Evolutionary conservation across 805 yeast species (phyloP).

Genomic region (Metschnikowia borealis): DNA sequence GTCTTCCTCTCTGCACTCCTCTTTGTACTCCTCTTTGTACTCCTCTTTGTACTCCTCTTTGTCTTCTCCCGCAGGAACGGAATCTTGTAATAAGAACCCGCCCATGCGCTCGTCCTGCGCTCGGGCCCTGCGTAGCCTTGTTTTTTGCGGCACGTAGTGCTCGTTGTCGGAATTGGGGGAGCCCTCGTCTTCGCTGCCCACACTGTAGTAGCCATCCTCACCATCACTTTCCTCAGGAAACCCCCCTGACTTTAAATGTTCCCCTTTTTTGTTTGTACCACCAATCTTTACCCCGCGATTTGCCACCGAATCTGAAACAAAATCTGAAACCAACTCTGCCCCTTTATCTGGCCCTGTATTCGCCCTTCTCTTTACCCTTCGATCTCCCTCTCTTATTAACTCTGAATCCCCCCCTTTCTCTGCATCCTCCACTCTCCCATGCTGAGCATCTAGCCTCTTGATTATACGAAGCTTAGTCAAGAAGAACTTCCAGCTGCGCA

Average conservation of each 20-base stretch:
- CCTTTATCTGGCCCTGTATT: too few species aligned
- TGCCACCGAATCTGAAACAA: too few species aligned
- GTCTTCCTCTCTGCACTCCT: not conserved
- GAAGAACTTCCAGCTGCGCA: conserved; percentile 51
- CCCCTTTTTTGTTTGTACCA: too few species aligned
- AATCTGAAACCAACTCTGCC: too few species aligned
- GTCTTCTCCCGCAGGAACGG: not conserved
- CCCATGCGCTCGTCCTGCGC: conserved; percentile 2
- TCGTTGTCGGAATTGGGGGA: conserved; percentile 7
- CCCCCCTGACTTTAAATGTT: too few species aligned
- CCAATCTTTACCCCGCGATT: too few species aligned
- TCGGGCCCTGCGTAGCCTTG: conserved; percentile 1
- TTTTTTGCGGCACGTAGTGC: conserved; percentile 7
- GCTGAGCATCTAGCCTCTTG: conserved; percentile 43
- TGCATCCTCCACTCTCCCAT: conserved; percentile 37
- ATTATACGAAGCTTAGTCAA: conserved; percentile 48
- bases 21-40: not conserved
- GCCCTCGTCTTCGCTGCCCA: conserved; percentile 15
- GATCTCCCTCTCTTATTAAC: too few species aligned
- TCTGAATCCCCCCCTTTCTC: too few species aligned
- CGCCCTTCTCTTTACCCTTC: too few species aligned
- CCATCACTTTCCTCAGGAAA: conserved; percentile 7
- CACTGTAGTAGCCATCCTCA: conserved; percentile 20
- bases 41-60: not conserved
- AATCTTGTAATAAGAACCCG: conserved; percentile 5